phyloP scores from a whole-genome alignment of 2,329 filamentous ascomycete species.

The Trichoderma polysporum region DNA sequence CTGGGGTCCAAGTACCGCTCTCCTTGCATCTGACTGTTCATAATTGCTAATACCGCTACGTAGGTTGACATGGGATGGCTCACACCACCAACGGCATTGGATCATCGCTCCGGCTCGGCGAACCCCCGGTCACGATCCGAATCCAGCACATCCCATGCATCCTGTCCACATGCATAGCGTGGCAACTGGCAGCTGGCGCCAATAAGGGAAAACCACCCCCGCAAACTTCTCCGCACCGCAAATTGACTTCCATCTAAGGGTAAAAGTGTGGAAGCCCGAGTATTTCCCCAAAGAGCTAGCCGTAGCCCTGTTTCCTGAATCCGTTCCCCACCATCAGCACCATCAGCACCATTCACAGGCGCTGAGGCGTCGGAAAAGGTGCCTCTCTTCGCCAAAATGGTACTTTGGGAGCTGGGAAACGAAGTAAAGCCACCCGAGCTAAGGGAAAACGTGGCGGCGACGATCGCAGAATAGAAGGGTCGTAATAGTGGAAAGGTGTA shows the following conservation, averaged over 20 bases:
- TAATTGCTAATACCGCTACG: not conserved
- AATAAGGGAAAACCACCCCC: not conserved
- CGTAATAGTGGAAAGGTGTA: not conserved
- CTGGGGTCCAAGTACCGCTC: not conserved
- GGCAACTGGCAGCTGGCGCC: not conserved
- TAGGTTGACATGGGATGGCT: not conserved
- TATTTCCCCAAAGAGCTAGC: slow-evolving; percentile 17
- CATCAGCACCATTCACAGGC: slow-evolving; percentile 33
- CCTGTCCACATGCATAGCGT: not conserved
- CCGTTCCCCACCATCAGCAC: slow-evolving; percentile 36
- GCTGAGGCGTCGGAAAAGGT: slow-evolving; percentile 2
- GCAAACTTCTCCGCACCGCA: slow-evolving; percentile 1
- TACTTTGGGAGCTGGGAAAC: not conserved
- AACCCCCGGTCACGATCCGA: not conserved
- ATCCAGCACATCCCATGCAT: not conserved
- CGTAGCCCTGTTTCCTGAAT: slow-evolving; percentile 24
- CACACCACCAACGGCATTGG: not conserved
- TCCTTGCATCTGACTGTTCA: not conserved
- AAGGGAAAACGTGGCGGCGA: slow-evolving; percentile 12
- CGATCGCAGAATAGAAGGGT: not conserved
- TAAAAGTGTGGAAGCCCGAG: not conserved
- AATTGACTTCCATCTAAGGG: not conserved
- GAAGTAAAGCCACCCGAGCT: not conserved
- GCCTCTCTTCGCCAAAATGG: not conserved
- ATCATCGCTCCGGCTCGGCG: not conserved